Conservation (phyloP, 1,284 basidiomycete genomes). For the Ceratobasidium sp. region DNA sequence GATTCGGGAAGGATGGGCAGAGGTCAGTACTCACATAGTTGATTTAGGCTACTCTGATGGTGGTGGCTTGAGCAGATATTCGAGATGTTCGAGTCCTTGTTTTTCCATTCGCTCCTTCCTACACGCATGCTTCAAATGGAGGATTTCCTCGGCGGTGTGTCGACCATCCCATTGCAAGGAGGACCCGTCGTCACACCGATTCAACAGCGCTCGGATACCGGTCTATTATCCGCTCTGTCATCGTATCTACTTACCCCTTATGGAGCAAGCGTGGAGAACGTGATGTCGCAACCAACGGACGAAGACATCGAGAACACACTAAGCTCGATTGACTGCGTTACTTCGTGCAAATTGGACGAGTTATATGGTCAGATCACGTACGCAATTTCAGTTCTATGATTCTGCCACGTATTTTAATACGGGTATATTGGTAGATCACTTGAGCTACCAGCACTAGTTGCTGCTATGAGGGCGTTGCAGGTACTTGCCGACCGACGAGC, state of each 20-base stretch:
- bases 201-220: constrained; percentile 80
- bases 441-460: constrained; percentile 81
- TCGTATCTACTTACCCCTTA: constrained; percentile 98
- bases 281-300: constrained; percentile 86
- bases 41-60: neutral
- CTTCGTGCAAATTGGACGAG: constrained; percentile 93
- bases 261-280: constrained; percentile 73
- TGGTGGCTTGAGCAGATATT: constrained; percentile 75
- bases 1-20: constrained; percentile 93
- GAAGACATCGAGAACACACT: constrained; percentile 94
- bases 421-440: constrained; percentile 69
- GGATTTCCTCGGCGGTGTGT: constrained; percentile 91
- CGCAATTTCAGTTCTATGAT: constrained; percentile 55
- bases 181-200: constrained; percentile 73
- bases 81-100: constrained; percentile 98
- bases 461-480: constrained; percentile 88
- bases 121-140: constrained; percentile 94
- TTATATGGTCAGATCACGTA: constrained; percentile 93
- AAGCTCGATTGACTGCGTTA: constrained; percentile 95
- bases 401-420: constrained; percentile 1
- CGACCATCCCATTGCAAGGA: constrained; percentile 88
- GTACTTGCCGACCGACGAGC: constrained; percentile 86
- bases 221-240: constrained; percentile 92
- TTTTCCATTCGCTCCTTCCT: constrained; percentile 92
- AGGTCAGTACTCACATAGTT: constrained; percentile 63